Conservation (phyloP, 495 filamentous ascomycete genomes). For the Neurospora discreta region DNA sequence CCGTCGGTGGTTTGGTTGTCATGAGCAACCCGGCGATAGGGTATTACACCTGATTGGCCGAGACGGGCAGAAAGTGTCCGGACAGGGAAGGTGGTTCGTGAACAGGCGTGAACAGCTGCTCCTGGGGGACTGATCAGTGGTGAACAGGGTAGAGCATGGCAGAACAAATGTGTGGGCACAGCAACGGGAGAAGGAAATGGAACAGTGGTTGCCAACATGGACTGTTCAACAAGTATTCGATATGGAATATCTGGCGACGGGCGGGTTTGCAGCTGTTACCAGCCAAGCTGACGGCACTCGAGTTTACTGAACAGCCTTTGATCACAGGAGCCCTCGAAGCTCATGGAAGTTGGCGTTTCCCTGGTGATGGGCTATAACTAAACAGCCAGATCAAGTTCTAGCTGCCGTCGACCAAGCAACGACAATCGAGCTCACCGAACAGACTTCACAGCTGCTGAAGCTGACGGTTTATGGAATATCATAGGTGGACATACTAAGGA, state of each 20-base stretch:
- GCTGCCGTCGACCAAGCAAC: not conserved
- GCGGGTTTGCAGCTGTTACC: not conserved
- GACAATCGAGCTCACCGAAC: not conserved
- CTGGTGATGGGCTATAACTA: not conserved
- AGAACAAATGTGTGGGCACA: not conserved
- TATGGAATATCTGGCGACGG: not conserved
- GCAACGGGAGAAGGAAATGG: not conserved
- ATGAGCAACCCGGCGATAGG: not conserved
- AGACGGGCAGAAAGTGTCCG: not conserved
- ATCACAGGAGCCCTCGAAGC: no score
- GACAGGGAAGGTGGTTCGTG: not conserved
- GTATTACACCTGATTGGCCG: constrained; percentile 11
- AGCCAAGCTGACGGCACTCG: not conserved
- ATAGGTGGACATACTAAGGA: not conserved
- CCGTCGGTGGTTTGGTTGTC: not conserved
- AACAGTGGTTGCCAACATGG: not conserved
- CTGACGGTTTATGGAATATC: not conserved
- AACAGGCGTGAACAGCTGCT: not conserved
- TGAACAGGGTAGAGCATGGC: not conserved
- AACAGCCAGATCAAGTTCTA: not conserved
- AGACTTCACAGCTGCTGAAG: not conserved
- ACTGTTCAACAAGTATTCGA: not conserved
- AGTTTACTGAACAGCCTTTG: not conserved
- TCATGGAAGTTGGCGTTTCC: not conserved
- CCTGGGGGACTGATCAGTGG: not conserved